Percentiles rank a stretch among this genome's conserved stretches.
phyloP scores from a whole-genome alignment of 2,329 filamentous ascomycete genomes.

The Epichloe brachyelytri region DNA sequence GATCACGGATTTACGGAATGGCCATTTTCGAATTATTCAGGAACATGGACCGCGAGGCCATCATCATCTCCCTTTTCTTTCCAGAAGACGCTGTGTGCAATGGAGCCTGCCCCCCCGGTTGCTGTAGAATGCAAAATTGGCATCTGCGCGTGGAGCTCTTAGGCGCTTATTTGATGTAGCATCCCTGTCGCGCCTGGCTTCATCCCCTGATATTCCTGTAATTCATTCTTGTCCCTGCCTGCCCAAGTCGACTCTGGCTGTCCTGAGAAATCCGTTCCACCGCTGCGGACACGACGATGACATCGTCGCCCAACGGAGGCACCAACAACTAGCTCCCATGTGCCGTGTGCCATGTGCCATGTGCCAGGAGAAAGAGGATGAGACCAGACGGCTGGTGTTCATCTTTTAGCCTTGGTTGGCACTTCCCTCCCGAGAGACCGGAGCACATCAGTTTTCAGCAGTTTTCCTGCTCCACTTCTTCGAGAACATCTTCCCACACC shows the following conservation, averaged over 20 bases:
- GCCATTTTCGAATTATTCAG: too few species aligned
- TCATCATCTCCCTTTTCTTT: too few species aligned
- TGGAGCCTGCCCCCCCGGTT: background rate
- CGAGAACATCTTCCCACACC: constrained; percentile 17
- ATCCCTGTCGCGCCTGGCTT: background rate
- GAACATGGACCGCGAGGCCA: too few species aligned
- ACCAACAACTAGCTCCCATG: background rate
- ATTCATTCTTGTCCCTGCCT: background rate
- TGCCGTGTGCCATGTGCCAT: background rate
- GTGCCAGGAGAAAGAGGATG: background rate
- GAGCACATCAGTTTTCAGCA: background rate
- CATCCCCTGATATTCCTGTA: background rate
- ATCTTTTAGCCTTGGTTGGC: too few species aligned
- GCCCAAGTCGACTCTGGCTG: too few species aligned
- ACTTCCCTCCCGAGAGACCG: too few species aligned
- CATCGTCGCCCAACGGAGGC: background rate
- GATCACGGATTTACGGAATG: too few species aligned
- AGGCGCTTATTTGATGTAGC: too few species aligned
- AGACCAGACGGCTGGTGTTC: background rate
- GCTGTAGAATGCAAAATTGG: background rate
- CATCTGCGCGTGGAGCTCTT: background rate
- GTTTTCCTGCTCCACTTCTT: constrained; percentile 16
- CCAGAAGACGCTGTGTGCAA: background rate
- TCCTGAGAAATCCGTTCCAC: too few species aligned
- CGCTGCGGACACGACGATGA: background rate